Evolutionary conservation across 2,329 filamentous ascomycete species (phyloP).

Genomic region (Macrophomina phaseolina): DNA sequence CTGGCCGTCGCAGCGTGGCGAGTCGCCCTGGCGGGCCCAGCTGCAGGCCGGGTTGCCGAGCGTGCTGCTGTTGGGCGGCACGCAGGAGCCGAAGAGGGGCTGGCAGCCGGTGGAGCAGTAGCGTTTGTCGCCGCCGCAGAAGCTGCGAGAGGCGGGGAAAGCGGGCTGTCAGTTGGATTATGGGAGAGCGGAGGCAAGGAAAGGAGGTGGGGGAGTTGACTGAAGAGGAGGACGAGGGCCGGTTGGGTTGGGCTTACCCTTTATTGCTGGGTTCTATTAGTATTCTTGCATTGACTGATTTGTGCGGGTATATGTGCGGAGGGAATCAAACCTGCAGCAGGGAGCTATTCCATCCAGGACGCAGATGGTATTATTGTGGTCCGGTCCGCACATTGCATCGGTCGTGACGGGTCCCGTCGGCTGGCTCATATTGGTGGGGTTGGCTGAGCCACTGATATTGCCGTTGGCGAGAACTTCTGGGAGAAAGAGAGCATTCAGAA

Average conservation of each 20-base stretch:
- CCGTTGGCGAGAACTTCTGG: neutral
- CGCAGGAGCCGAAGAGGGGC: slow-evolving; percentile 14
- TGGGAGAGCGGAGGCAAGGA: too few relatives aligned
- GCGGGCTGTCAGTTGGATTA: too few relatives aligned
- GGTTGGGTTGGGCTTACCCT: slow-evolving; percentile 1
- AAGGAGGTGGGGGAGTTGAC: too few relatives aligned
- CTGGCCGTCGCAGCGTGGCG: slow-evolving; percentile 26
- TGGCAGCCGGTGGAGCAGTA: slow-evolving; percentile 21
- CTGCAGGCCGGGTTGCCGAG: slow-evolving; percentile 22
- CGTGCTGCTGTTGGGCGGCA: slow-evolving; percentile 13
- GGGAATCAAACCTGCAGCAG: slow-evolving; percentile 11
- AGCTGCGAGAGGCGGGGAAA: neutral
- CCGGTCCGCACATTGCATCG: neutral
- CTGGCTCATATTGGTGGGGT: neutral
- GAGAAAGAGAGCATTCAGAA: neutral
- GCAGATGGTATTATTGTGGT: slow-evolving; percentile 16
- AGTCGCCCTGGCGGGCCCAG: slow-evolving; percentile 7
- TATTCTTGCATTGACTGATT: too few relatives aligned
- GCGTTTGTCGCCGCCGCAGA: slow-evolving; percentile 21
- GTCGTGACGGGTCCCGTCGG: neutral
- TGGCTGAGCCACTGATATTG: neutral
- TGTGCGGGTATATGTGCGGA: too few relatives aligned
- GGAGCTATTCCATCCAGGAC: slow-evolving; percentile 21
- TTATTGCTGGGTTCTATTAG: neutral
- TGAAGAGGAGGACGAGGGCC: neutral